Conservation (phyloP, 257 asterid genomes). For the Linderniella brevidens region DNA sequence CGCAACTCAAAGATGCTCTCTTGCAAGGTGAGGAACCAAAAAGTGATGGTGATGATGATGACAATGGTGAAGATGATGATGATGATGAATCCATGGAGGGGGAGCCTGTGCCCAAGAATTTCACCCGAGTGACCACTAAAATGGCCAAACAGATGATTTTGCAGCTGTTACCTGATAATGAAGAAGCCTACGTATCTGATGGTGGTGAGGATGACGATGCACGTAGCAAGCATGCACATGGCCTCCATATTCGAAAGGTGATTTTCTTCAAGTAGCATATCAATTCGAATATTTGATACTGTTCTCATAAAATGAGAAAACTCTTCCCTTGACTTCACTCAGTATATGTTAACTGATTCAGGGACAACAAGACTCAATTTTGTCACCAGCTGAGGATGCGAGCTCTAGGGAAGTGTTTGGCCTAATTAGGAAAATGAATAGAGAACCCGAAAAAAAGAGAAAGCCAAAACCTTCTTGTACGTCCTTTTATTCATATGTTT, state of each 20-base stretch:
- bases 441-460: slow-evolving; percentile 44
- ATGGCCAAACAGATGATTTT: slow-evolving; percentile 63
- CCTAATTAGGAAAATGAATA: slow-evolving; percentile 71
- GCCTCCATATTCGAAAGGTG: slow-evolving; percentile 43
- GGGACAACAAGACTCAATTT: slow-evolving; percentile 36
- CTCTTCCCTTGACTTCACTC: background rate
- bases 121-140: slow-evolving; percentile 29
- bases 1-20: slow-evolving; percentile 25
- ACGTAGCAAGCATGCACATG: slow-evolving; percentile 30
- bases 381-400: slow-evolving; percentile 62
- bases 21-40: slow-evolving; percentile 31
- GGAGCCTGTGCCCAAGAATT: slow-evolving; percentile 19
- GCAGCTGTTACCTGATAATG: slow-evolving; percentile 53
- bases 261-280: slow-evolving; percentile 12
- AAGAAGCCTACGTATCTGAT: slow-evolving; percentile 69
- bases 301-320: too few relatives aligned
- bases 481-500: slow-evolving; percentile 11
- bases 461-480: slow-evolving; percentile 65
- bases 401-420: slow-evolving; percentile 74
- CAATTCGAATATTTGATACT: too few relatives aligned
- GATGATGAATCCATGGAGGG: too few relatives aligned
- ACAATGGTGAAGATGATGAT: slow-evolving; percentile 15
- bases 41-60: slow-evolving; percentile 39
- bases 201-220: slow-evolving; percentile 57
- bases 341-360: slow-evolving; percentile 18